A percentile compares a stretch with the other conserved stretches of the same genome.
Conservation (phyloP, 1,139 yeast species). For the Entelexis paramagnoliae region DNA sequence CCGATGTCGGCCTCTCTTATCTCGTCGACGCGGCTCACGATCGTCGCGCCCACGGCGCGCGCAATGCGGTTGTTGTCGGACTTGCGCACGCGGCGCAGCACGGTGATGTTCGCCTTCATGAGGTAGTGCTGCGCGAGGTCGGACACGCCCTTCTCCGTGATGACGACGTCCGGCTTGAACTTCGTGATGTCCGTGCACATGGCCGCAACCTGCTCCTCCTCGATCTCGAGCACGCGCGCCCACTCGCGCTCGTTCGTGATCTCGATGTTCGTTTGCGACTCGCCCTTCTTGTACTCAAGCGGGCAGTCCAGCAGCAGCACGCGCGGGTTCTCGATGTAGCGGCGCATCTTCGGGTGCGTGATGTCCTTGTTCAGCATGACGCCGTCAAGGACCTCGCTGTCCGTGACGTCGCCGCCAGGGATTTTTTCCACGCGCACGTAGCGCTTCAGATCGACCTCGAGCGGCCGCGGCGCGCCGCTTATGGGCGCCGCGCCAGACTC, state of each 20-base stretch:
- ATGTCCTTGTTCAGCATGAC: slow-evolving; percentile 91
- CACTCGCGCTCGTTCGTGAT: slow-evolving; percentile 94
- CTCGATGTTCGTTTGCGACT: slow-evolving; percentile 95
- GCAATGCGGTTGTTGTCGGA: slow-evolving; percentile 95
- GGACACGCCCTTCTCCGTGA: slow-evolving; percentile 97
- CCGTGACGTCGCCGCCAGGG: slow-evolving; percentile 95
- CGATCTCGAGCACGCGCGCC: slow-evolving; percentile 90
- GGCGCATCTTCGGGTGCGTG: slow-evolving; percentile 94
- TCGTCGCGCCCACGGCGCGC: slow-evolving; percentile 95
- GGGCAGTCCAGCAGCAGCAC: slow-evolving; percentile 90
- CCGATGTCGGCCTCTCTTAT: slow-evolving; percentile 86
- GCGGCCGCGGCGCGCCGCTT: slow-evolving; percentile 56
- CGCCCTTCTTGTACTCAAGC: slow-evolving; percentile 96
- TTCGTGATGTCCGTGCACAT: slow-evolving; percentile 79
- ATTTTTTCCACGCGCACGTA: slow-evolving; percentile 90
- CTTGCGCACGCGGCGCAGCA: slow-evolving; percentile 88
- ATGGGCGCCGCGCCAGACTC: slow-evolving; percentile 7
- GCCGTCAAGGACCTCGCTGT: slow-evolving; percentile 80
- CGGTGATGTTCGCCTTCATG: slow-evolving; percentile 86
- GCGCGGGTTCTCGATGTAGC: slow-evolving; percentile 79
- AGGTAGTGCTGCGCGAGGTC: slow-evolving; percentile 96
- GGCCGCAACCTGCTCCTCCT: slow-evolving; percentile 88
- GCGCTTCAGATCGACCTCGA: slow-evolving; percentile 69
- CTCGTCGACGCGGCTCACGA: slow-evolving; percentile 92
- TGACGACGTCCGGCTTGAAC: slow-evolving; percentile 84